phyloP scores from a whole-genome alignment of 768 basidiomycete genomes.

The Exidia glandulosa region DNA sequence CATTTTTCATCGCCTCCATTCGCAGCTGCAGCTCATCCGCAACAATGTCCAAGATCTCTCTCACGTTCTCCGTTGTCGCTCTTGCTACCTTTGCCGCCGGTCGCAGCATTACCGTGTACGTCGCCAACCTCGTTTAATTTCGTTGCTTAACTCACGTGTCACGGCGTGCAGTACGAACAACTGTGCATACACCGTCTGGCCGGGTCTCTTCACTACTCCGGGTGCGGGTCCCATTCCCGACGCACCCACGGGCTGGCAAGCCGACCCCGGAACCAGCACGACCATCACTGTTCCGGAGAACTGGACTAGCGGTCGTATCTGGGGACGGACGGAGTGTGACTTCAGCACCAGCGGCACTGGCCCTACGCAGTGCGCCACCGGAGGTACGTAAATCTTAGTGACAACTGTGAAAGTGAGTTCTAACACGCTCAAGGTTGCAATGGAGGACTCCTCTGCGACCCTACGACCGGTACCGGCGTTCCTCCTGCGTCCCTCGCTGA shows the following conservation, averaged over 20 bases:
- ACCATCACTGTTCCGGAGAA: slow-evolving; percentile 11
- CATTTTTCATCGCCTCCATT: background rate
- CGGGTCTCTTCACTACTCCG: slow-evolving; percentile 7
- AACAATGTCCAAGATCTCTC: background rate
- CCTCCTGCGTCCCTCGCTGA: slow-evolving; percentile 6
- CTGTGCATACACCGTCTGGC: slow-evolving; percentile 2
- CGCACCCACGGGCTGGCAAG: slow-evolving; percentile 12
- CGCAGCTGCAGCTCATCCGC: background rate
- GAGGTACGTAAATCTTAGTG: too few relatives aligned
- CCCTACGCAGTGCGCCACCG: background rate
- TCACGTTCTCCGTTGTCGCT: background rate
- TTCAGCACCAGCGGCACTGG: background rate
- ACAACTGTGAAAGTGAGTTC: too few relatives aligned
- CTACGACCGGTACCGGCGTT: slow-evolving; percentile 3
- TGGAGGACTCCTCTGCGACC: slow-evolving; percentile 5
- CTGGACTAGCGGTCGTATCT: slow-evolving; percentile 14
- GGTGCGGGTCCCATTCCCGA: slow-evolving; percentile 2
- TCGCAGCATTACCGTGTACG: background rate
- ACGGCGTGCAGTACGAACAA: background rate
- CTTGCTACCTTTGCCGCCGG: background rate
- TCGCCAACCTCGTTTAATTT: background rate
- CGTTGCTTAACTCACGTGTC: background rate
- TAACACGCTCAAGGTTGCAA: too few relatives aligned
- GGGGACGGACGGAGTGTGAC: slow-evolving; percentile 2
- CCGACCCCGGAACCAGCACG: slow-evolving; percentile 2